Conservation (phyloP, 306 rosid species). For the Quillaja saponaria region DNA sequence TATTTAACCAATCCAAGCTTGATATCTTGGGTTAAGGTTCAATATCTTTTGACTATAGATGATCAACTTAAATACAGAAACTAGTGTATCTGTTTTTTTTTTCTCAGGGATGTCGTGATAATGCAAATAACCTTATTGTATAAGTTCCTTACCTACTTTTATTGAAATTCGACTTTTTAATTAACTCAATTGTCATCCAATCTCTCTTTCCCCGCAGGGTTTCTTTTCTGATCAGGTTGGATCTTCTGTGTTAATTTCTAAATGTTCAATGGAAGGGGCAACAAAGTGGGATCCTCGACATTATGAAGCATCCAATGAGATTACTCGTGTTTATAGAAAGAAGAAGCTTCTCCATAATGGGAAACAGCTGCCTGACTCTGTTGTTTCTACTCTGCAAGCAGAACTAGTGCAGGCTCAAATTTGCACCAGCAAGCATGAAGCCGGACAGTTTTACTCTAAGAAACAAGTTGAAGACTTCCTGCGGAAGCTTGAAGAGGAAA, state of each 20-base stretch:
- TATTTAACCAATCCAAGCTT: not conserved
- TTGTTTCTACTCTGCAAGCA: slow-evolving; percentile 34
- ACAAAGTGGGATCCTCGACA: slow-evolving; percentile 36
- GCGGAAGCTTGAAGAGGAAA: slow-evolving; percentile 46
- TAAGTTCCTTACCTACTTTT: not conserved
- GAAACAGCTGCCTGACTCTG: slow-evolving; percentile 1
- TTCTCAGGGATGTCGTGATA: not conserved
- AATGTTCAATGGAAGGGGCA: slow-evolving; percentile 29
- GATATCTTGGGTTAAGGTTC: not conserved
- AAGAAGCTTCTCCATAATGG: slow-evolving; percentile 25
- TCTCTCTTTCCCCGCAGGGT: not conserved
- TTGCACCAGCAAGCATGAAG: slow-evolving; percentile 39
- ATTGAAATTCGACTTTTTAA: slow-evolving; percentile 5
- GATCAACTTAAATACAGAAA: slow-evolving; percentile 2
- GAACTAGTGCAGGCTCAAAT: slow-evolving; percentile 38
- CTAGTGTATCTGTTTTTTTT: not conserved
- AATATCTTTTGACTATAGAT: not conserved
- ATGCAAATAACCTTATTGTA: not conserved
- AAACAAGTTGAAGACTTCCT: slow-evolving; percentile 36
- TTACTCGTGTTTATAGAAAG: slow-evolving; percentile 15
- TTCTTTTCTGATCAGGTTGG: slow-evolving; percentile 31
- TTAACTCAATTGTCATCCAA: not conserved
- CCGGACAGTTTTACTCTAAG: slow-evolving; percentile 32
- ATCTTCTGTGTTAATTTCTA: slow-evolving; percentile 20
- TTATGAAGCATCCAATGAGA: slow-evolving; percentile 25